Evolutionary conservation across 1,284 basidiomycete genomes (phyloP).

Genomic region (Hymenochaete sp.): DNA sequence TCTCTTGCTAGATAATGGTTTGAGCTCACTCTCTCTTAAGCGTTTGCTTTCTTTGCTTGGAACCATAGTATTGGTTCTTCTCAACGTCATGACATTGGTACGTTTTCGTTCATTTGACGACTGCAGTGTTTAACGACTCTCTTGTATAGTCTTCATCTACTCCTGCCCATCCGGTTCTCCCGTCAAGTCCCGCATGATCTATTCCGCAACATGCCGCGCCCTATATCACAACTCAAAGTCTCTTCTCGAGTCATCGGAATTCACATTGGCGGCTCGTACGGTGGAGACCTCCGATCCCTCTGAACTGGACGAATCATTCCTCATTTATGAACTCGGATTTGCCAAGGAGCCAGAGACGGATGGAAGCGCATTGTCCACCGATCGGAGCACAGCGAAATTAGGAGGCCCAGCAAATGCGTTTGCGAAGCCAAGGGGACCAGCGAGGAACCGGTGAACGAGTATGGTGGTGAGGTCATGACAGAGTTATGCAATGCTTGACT

Average conservation of each 20-base stretch:
- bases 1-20: background rate
- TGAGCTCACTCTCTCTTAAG: slow-evolving; percentile 28
- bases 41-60: slow-evolving; percentile 73
- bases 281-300: slow-evolving; percentile 76
- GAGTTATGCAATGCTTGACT: too few species aligned
- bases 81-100: slow-evolving; percentile 48
- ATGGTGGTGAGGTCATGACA: too few species aligned
- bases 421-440: slow-evolving; percentile 24
- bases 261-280: slow-evolving; percentile 44
- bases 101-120: slow-evolving; percentile 20
- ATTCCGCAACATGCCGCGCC: slow-evolving; percentile 59
- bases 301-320: slow-evolving; percentile 59
- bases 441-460: slow-evolving; percentile 21
- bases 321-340: slow-evolving; percentile 49
- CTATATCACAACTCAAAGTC: slow-evolving; percentile 50
- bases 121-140: slow-evolving; percentile 15
- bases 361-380: slow-evolving; percentile 4
- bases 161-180: slow-evolving; percentile 75
- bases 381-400: slow-evolving; percentile 4
- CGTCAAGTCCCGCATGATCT: slow-evolving; percentile 80
- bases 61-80: slow-evolving; percentile 38
- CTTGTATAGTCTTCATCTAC: slow-evolving; percentile 69
- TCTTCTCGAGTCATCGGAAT: slow-evolving; percentile 37
- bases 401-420: slow-evolving; percentile 20
- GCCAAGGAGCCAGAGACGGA: slow-evolving; percentile 9